phyloP scores from a whole-genome alignment of 2,329 filamentous ascomycete species.

The Exophiala mesophila region DNA sequence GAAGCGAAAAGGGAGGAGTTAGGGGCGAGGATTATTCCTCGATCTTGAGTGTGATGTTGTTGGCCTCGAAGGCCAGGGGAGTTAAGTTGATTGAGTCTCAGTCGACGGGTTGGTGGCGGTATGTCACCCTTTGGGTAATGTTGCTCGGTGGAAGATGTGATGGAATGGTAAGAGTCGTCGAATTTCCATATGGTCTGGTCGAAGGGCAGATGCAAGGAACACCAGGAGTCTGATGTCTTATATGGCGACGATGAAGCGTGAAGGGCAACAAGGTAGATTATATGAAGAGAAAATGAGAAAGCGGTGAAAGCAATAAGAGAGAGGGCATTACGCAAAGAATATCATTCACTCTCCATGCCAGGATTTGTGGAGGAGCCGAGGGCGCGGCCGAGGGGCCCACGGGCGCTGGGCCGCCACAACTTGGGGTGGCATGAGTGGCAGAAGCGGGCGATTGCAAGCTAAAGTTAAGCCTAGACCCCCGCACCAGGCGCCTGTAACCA shows the following conservation, averaged over 20 bases:
- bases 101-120: background rate
- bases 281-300: constrained; percentile 2
- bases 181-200: constrained; percentile 22
- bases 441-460: too few species aligned
- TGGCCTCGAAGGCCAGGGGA: too few species aligned
- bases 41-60: constrained; percentile 1
- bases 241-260: background rate
- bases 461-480: too few species aligned
- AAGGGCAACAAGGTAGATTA: background rate
- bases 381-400: too few species aligned
- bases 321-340: background rate
- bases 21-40: too few species aligned
- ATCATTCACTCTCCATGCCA: background rate
- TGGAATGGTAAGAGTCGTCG: constrained; percentile 13
- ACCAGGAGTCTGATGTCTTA: background rate
- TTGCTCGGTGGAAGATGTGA: constrained; percentile 17
- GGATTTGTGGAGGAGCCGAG: background rate
- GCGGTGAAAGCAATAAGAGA: constrained; percentile 4
- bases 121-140: constrained; percentile 23
- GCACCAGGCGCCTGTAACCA: too few species aligned
- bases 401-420: too few species aligned
- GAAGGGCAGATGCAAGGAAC: too few species aligned
- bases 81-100: too few species aligned
- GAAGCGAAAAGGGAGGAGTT: background rate
- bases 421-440: too few species aligned